Evolutionary conservation across 2,329 filamentous ascomycete genomes (phyloP).

Genomic region (Fusarium austroafricanum): DNA sequence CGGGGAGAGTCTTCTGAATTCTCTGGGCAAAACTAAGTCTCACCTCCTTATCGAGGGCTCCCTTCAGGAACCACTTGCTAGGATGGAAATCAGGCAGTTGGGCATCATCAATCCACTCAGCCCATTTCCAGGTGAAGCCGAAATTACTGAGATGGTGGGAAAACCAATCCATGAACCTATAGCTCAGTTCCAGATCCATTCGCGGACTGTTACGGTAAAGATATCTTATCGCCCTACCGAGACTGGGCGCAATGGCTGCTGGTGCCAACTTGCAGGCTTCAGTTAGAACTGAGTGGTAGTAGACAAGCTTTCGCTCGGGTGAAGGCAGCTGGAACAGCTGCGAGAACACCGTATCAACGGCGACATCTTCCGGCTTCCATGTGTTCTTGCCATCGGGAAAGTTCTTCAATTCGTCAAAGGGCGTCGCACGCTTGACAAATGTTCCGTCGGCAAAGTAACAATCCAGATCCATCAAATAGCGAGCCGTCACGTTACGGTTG

Average conservation of each 20-base stretch:
- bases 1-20: conserved; percentile 92
- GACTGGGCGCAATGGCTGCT: conserved; percentile 92
- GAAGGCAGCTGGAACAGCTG: conserved; percentile 89
- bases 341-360: conserved; percentile 97
- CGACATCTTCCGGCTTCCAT: conserved; percentile 98
- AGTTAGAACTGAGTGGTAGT: conserved; percentile 94
- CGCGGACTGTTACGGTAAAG: conserved; percentile 84
- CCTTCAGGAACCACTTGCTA: conserved; percentile 91
- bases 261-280: conserved; percentile 97
- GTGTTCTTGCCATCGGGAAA: conserved; percentile 74
- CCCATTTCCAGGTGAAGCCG: conserved; percentile 99
- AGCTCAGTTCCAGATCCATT: conserved; percentile 87
- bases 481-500: conserved; percentile 88
- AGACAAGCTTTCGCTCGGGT: conserved; percentile 93
- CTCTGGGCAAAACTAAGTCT: conserved; percentile 95
- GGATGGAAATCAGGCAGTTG: conserved; percentile 81
- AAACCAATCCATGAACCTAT: conserved; percentile 97
- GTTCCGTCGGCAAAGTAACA: conserved; percentile 91
- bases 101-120: conserved; percentile 93
- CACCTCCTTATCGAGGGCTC: conserved; percentile 95
- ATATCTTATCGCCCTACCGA: conserved; percentile 92
- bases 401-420: conserved; percentile 87
- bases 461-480: conserved; percentile 92
- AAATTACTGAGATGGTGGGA: conserved; percentile 98
- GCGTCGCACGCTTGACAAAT: conserved; percentile 92